These are phyloP conservation scores for Rhynchosporium secalis DNA, from an alignment of 2,329 filamentous ascomycete genomes.

Conservation along the genomic window DNA sequence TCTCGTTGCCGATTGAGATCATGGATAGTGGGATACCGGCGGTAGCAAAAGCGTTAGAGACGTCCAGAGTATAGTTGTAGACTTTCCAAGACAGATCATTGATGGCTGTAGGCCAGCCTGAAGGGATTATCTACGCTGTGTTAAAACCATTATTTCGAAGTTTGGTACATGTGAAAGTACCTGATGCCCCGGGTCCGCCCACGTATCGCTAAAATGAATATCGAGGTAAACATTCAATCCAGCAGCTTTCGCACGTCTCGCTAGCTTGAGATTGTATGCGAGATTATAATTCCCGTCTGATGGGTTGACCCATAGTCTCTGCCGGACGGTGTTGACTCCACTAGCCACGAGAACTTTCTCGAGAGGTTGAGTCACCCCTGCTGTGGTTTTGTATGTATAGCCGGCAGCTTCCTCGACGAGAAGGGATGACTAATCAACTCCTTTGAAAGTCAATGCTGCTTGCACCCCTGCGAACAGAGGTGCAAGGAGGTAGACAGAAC, in stretches of 20 bases:
- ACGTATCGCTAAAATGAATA: conserved; percentile 68
- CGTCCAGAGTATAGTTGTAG: conserved; percentile 67
- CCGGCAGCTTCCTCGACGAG: conserved; percentile 62
- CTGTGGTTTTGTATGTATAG: conserved; percentile 58
- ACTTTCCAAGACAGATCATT: conserved; percentile 59
- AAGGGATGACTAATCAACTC: conserved; percentile 71
- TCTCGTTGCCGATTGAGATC: conserved; percentile 74
- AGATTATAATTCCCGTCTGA: conserved; percentile 65
- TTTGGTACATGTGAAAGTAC: conserved; percentile 28
- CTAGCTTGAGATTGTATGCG: conserved; percentile 69
- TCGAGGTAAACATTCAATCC: conserved; percentile 60
- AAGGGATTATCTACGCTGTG: conserved; percentile 49
- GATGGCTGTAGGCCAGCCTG: conserved; percentile 62
- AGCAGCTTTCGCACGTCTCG: conserved; percentile 61
- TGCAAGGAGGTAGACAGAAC: conserved; percentile 18
- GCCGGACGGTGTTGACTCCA: conserved; percentile 69
- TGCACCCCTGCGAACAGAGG: conserved; percentile 19
- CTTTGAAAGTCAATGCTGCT: conserved; percentile 58
- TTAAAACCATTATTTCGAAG: background rate
- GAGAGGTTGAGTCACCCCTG: conserved; percentile 54
- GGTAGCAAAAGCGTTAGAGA: conserved; percentile 60
- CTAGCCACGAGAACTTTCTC: conserved; percentile 62
- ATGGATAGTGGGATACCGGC: conserved; percentile 58
- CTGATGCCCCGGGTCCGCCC: conserved; percentile 69
- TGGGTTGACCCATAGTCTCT: conserved; percentile 71